A percentile compares a stretch with the other conserved stretches of the same genome.
phyloP scores from a whole-genome alignment of 2,329 filamentous ascomycete genomes.

The Cordyceps fumosorosea region DNA sequence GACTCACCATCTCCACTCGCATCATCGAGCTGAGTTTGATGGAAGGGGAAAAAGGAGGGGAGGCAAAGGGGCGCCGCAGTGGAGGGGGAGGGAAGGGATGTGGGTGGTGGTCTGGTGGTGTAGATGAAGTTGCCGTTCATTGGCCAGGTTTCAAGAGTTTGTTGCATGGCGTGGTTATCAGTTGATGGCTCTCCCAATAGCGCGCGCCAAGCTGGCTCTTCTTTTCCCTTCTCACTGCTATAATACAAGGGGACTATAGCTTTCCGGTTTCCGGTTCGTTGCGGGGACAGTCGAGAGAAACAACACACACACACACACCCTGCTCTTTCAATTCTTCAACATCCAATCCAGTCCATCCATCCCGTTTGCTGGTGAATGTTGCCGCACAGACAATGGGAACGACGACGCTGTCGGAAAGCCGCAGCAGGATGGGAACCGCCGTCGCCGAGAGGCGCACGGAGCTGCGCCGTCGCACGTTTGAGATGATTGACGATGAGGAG shows the following conservation, averaged over 20 bases:
- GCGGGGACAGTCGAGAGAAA: no score
- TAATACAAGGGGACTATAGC: no score
- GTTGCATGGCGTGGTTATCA: no score
- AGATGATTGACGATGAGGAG: slow-evolving; percentile 21
- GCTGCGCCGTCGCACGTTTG: slow-evolving; percentile 6
- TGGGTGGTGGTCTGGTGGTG: background rate
- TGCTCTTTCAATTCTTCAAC: no score
- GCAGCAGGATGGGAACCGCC: background rate
- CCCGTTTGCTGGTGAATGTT: background rate
- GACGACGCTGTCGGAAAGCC: background rate
- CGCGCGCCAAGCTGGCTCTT: no score
- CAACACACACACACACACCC: no score
- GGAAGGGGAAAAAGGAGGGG: no score
- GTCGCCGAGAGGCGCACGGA: background rate
- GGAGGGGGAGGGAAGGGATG: background rate
- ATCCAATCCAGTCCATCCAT: background rate
- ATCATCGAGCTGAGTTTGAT: no score
- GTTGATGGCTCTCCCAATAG: no score
- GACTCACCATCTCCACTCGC: no score
- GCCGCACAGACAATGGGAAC: background rate
- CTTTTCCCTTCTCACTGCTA: no score
- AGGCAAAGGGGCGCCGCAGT: background rate
- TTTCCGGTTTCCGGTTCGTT: no score
- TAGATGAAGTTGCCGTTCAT: background rate
- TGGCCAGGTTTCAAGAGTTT: background rate